Evolutionary conservation across 2,329 filamentous ascomycete species (phyloP).

Genomic region (Claviceps fusiformis): DNA sequence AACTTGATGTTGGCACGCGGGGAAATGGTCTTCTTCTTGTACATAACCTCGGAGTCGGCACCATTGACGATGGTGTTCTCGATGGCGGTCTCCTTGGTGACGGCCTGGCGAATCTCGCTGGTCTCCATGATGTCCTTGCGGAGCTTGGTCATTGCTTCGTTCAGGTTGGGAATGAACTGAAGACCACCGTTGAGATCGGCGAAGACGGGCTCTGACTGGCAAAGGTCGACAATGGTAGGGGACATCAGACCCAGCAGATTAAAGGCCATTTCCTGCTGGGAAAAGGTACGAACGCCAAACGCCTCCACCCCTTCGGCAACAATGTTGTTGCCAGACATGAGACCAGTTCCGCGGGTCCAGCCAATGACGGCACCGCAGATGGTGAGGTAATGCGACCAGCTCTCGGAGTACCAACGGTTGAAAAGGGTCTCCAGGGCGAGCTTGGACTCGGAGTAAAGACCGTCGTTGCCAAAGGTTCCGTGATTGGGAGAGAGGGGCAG

Average conservation of each 20-base stretch:
- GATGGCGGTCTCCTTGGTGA: constrained; percentile 88
- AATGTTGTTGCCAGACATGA: constrained; percentile 97
- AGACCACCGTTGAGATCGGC: constrained; percentile 95
- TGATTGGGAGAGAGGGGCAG: constrained; percentile 95
- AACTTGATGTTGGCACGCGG: constrained; percentile 97
- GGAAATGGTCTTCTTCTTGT: constrained; percentile 87
- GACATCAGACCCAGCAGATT: constrained; percentile 95
- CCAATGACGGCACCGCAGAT: constrained; percentile 97
- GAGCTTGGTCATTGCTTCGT: constrained; percentile 83
- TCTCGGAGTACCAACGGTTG: constrained; percentile 96
- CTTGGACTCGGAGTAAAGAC: constrained; percentile 97
- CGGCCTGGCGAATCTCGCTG: constrained; percentile 82
- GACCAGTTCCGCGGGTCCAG: constrained; percentile 94
- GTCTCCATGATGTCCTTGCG: constrained; percentile 92
- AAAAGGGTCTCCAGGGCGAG: constrained; percentile 93
- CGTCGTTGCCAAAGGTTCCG: constrained; percentile 94
- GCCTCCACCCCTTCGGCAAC: constrained; percentile 94
- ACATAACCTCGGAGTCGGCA: constrained; percentile 78
- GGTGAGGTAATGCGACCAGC: constrained; percentile 93
- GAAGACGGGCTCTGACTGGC: constrained; percentile 89
- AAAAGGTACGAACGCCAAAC: constrained; percentile 95
- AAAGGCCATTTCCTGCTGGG: constrained; percentile 99
- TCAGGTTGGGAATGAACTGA: constrained; percentile 93
- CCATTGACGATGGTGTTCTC: constrained; percentile 98
- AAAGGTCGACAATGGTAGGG: constrained; percentile 83